Evolutionary conservation across 345 rosid genomes (phyloP), one percentile per base, ranked within the genome.

Genomic region (Hibiscus mutabilis): DNA sequence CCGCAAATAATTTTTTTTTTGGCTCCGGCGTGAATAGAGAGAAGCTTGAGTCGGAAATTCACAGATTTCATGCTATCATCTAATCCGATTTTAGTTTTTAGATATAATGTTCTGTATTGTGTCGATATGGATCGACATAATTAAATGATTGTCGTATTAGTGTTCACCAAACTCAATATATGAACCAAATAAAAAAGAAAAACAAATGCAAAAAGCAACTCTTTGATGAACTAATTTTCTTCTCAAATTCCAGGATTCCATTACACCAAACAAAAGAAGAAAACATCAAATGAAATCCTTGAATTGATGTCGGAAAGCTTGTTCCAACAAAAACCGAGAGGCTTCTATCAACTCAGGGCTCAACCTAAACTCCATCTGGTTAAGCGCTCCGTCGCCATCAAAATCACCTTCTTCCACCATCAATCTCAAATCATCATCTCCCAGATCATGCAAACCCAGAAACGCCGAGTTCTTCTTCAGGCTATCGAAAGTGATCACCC

Each of bases 401-500:
- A 81, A 60, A 66, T 87, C 89, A 18, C 89, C 91, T 78, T 85
- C 89, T 60, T 73, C 77, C 60, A 93, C 55, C 98, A 91, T 87
- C 11, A 66, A 75, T 59, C 80, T 75, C 0, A 91, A 79, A 42
- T 93, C 98, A 24, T 85, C 93, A 74, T 91, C 93, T 19, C 88
- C 82, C 80, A 89, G 69, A 68, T 85, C 95, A 52, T 84, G 90
- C 55, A 92, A 80, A 0, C 95, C 96, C 69, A 92, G 61, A 10
- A 87, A 65, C 9, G 85, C 81, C 24, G 92, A 74, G 75, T 89
- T 93, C 70, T 69, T 72, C 73, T 85, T 83, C 13, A 93, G 66
- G 71, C 97, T 93, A 12, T 86, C 93, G 40, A 86, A 84, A 24
- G 96, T 93, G 76, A 90, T 90, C 58, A 89, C 85, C 46, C 87